A percentile compares a stretch with the other conserved stretches of the same genome.
Conservation (phyloP, 2,329 filamentous ascomycete genomes). For the Talaromyces sp. region DNA sequence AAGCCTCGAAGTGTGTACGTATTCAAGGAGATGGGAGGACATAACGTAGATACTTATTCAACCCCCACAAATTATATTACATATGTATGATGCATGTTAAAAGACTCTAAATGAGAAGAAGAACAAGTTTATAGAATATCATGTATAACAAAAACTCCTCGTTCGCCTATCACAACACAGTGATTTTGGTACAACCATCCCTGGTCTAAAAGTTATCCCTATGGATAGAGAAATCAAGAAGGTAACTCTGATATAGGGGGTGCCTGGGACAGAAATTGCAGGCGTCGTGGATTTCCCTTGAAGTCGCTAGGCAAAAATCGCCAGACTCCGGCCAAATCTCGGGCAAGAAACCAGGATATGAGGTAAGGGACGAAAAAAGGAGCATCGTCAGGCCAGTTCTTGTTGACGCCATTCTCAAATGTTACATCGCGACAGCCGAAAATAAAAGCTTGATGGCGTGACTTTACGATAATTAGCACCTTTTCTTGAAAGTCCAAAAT, state of each 20-base stretch:
- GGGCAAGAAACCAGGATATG: constrained; percentile 3
- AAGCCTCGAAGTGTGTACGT: neutral
- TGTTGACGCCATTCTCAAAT: constrained; percentile 5
- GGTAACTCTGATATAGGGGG: neutral
- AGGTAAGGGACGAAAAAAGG: constrained; percentile 5
- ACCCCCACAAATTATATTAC: neutral
- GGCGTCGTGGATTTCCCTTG: constrained; percentile 3
- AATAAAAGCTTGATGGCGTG: constrained; percentile 3
- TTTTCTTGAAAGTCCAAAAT: neutral
- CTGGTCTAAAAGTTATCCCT: neutral
- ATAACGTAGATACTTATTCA: neutral
- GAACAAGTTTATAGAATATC: neutral
- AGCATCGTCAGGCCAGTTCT: neutral
- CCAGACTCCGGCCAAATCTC: neutral
- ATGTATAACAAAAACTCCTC: neutral
- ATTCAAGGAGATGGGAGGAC: neutral
- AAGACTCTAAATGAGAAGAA: neutral
- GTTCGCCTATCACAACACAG: neutral
- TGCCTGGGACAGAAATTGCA: neutral
- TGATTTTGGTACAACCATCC: neutral
- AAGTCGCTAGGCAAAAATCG: neutral
- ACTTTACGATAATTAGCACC: neutral
- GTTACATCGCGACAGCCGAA: constrained; percentile 5
- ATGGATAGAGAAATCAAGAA: neutral
- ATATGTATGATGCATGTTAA: neutral